Evolutionary conservation across 2,329 filamentous ascomycete species (phyloP).

Genomic region (Pseudocercospora vitis): DNA sequence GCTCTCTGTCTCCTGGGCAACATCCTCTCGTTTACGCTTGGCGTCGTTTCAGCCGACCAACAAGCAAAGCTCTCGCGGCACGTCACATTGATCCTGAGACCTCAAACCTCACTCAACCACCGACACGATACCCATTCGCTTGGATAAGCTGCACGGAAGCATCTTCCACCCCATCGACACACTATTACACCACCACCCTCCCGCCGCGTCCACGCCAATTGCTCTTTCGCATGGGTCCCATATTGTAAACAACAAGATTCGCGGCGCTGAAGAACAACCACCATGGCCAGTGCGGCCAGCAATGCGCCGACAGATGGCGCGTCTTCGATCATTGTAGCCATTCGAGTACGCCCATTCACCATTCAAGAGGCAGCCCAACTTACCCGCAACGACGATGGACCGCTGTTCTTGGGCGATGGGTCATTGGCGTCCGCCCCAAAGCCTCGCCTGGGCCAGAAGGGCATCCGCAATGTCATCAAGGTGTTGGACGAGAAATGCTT

Average conservation of each 20-base stretch:
- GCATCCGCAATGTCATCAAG: slow-evolving; percentile 88
- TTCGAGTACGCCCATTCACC: slow-evolving; percentile 66
- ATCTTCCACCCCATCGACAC: neutral
- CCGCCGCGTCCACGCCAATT: neutral
- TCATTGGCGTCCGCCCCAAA: slow-evolving; percentile 84
- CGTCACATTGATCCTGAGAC: neutral
- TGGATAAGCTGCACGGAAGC: neutral
- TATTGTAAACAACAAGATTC: slow-evolving; percentile 5
- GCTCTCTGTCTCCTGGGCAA: slow-evolving; percentile 3
- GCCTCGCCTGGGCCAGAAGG: slow-evolving; percentile 81
- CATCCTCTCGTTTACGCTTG: neutral
- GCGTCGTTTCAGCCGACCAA: neutral
- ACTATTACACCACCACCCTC: neutral
- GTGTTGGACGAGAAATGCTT: slow-evolving; percentile 94
- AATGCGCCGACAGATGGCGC: slow-evolving; percentile 41
- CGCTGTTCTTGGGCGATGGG: slow-evolving; percentile 92
- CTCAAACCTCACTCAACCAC: neutral
- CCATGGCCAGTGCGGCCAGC: slow-evolving; percentile 19
- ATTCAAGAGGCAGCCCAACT: slow-evolving; percentile 95
- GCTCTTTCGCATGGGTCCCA: slow-evolving; percentile 7
- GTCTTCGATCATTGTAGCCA: slow-evolving; percentile 53
- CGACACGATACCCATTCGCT: neutral
- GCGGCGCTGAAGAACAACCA: slow-evolving; percentile 13
- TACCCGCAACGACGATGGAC: slow-evolving; percentile 75
- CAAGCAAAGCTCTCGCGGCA: slow-evolving; percentile 3